Conservation (phyloP, 2,329 filamentous ascomycete species). For the Ceratocystiopsis brevicomis region DNA sequence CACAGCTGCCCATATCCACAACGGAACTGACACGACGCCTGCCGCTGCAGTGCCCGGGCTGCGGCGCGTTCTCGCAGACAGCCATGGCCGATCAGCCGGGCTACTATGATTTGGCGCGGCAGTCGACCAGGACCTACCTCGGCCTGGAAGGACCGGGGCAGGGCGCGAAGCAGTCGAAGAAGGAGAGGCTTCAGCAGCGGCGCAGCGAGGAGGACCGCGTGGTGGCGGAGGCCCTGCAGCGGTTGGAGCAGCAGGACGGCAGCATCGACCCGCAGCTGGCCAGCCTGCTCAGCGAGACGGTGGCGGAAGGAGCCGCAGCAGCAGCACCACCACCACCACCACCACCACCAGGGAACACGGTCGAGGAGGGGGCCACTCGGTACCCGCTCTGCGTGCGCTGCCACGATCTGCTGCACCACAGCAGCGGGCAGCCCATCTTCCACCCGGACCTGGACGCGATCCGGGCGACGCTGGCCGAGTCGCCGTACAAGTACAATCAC, state of each 20-base stretch:
- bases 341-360: no score
- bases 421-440: constrained; percentile 48
- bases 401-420: constrained; percentile 63
- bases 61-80: constrained; percentile 45
- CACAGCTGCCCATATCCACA: background rate
- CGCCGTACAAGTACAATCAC: constrained; percentile 78
- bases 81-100: constrained; percentile 32
- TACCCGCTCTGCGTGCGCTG: constrained; percentile 67
- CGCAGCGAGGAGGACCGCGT: constrained; percentile 24
- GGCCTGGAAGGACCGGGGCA: constrained; percentile 7
- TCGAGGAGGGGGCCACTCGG: no score
- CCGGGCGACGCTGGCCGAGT: constrained; percentile 68
- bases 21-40: constrained; percentile 15
- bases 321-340: no score
- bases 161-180: constrained; percentile 9
- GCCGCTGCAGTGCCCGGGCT: constrained; percentile 42
- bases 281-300: constrained; percentile 11
- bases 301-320: background rate
- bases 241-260: constrained; percentile 23
- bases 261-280: constrained; percentile 26
- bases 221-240: constrained; percentile 25
- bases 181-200: background rate
- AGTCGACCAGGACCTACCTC: constrained; percentile 30
- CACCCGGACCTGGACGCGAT: constrained; percentile 71
- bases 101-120: constrained; percentile 35